Conservation (phyloP, 768 basidiomycete genomes). For the Royoungia palumana region DNA sequence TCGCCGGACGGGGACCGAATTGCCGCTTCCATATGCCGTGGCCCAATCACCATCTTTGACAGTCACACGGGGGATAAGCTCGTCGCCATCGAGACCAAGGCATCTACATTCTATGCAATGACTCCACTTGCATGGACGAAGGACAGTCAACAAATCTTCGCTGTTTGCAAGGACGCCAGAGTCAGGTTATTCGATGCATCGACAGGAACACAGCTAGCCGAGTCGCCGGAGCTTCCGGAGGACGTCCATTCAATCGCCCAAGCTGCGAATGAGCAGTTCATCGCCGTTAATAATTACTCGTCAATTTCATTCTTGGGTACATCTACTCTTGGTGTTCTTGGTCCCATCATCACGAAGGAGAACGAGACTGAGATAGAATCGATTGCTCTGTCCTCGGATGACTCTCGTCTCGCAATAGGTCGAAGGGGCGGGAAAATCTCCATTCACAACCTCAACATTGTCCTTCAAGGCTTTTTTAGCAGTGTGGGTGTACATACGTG, state of each 20-base stretch:
- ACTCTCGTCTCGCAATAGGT: neutral
- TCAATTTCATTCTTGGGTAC: conserved; percentile 1
- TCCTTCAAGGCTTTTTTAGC: conserved; percentile 1
- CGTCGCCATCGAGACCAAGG: neutral
- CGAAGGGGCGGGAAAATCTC: neutral
- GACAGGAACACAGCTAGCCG: neutral
- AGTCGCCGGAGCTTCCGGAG: neutral
- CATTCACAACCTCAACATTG: neutral
- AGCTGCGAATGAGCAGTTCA: neutral
- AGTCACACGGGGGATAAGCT: neutral
- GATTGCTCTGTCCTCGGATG: neutral
- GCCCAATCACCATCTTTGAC: neutral
- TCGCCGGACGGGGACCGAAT: neutral
- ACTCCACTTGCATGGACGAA: conserved; percentile 4
- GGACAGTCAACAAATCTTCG: neutral
- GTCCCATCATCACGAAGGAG: neutral
- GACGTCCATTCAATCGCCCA: neutral
- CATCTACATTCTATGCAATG: neutral
- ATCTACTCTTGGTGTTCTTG: neutral
- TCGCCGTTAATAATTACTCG: neutral
- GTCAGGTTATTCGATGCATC: neutral
- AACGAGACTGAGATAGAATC: neutral
- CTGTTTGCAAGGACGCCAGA: neutral
- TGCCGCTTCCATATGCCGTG: neutral
- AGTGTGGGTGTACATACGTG: no score